These are phyloP conservation scores for Penicillium tannophilum DNA, from an alignment of 495 filamentous ascomycete genomes.

Conservation along the genomic window DNA sequence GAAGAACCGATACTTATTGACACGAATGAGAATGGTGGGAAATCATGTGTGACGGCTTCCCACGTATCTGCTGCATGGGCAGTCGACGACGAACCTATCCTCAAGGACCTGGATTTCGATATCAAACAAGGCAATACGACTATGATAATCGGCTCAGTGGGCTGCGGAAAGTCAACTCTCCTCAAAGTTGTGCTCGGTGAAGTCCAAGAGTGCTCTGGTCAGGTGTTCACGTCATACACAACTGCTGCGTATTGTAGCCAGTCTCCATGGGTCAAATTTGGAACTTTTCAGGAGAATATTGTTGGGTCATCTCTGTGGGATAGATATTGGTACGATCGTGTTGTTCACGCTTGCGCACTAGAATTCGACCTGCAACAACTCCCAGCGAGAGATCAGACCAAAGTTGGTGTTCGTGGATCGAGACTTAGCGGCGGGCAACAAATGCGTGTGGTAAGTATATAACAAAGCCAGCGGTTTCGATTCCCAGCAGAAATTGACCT, in stretches of 20 bases:
- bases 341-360: conserved; percentile 60
- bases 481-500: conserved; percentile 1
- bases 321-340: conserved; percentile 50
- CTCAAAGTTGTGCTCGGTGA: conserved; percentile 57
- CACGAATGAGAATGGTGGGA: background rate
- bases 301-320: conserved; percentile 68
- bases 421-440: conserved; percentile 67
- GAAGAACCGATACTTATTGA: conserved; percentile 15
- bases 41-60: conserved; percentile 14
- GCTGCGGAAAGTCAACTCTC: conserved; percentile 57
- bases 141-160: conserved; percentile 56
- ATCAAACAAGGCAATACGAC: conserved; percentile 43
- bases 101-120: conserved; percentile 21
- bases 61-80: conserved; percentile 26
- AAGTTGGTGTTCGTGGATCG: conserved; percentile 66
- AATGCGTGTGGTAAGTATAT: conserved; percentile 50
- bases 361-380: conserved; percentile 61
- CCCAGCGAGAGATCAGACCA: conserved; percentile 59
- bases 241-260: conserved; percentile 74
- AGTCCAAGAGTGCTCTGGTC: conserved; percentile 29
- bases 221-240: conserved; percentile 18
- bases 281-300: conserved; percentile 78
- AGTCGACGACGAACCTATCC: conserved; percentile 19
- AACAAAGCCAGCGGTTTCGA: conserved; percentile 3
- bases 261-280: conserved; percentile 78